Conservation (phyloP, 495 filamentous ascomycete species). For the Hypoxylon lienhwacheense region DNA sequence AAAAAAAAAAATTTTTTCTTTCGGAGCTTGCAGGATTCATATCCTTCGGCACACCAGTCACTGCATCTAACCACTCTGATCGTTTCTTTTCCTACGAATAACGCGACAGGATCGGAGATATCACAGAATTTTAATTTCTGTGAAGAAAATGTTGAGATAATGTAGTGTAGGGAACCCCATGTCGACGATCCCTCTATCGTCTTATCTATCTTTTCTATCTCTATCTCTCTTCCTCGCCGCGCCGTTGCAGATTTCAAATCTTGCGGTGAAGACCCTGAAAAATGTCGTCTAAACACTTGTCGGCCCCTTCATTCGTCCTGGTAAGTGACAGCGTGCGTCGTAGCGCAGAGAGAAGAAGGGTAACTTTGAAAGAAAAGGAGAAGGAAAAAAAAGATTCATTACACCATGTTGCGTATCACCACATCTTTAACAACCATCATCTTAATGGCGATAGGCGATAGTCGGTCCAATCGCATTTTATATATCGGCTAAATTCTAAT, state of each 20-base stretch:
- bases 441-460: conserved; percentile 29
- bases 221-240: conserved; percentile 6
- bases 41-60: neutral
- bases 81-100: conserved; percentile 14
- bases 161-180: no score
- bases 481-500: conserved; percentile 38
- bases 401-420: no score
- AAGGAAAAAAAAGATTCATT: no score
- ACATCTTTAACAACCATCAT: conserved; percentile 3
- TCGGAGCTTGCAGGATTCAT: conserved; percentile 20
- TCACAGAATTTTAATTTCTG: conserved; percentile 4
- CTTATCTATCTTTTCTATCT: conserved; percentile 8
- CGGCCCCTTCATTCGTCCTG: conserved; percentile 13
- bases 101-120: conserved; percentile 16
- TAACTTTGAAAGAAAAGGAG: conserved; percentile 28
- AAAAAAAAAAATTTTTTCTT: conserved; percentile 22
- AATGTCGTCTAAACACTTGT: conserved; percentile 3
- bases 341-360: conserved; percentile 22
- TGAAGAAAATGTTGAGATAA: neutral
- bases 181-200: no score
- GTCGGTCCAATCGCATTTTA: conserved; percentile 32
- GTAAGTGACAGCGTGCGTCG: conserved; percentile 14
- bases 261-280: conserved; percentile 29
- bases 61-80: conserved; percentile 10
- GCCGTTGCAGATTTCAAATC: conserved; percentile 20